These are phyloP conservation scores for Kazachstania sp. DNA, from an alignment of 1,139 yeast genomes.

Conservation along the genomic window DNA sequence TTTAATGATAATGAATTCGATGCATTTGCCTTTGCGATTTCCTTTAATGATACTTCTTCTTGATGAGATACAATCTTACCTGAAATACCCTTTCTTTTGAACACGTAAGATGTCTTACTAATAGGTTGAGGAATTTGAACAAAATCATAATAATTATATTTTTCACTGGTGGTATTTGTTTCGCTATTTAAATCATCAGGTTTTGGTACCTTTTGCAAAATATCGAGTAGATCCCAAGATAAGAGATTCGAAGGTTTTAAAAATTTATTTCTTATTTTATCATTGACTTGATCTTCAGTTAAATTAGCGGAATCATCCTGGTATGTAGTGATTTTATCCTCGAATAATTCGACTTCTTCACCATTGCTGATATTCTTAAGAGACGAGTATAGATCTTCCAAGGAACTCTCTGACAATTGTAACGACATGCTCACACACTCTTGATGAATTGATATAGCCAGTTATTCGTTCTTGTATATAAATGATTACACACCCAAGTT, in stretches of 20 bases:
- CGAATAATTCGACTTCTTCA: slow-evolving; percentile 18
- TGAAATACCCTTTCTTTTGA: slow-evolving; percentile 63
- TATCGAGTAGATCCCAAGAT: slow-evolving; percentile 28
- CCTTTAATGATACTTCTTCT: slow-evolving; percentile 48
- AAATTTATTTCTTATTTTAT: slow-evolving; percentile 16
- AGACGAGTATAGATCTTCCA: slow-evolving; percentile 18
- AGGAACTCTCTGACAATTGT: slow-evolving; percentile 7
- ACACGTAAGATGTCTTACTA: slow-evolving; percentile 49
- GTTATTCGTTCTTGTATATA: no score
- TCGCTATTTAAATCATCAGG: slow-evolving; percentile 11
- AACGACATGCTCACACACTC: slow-evolving; percentile 2
- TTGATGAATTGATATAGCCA: neutral
- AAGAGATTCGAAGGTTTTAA: slow-evolving; percentile 22
- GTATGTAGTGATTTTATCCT: slow-evolving; percentile 16
- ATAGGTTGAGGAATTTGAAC: slow-evolving; percentile 45
- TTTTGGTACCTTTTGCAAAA: slow-evolving; percentile 25
- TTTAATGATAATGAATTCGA: slow-evolving; percentile 65
- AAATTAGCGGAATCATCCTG: slow-evolving; percentile 3
- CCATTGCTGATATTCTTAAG: slow-evolving; percentile 18
- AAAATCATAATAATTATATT: slow-evolving; percentile 36
- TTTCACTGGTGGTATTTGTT: slow-evolving; percentile 16
- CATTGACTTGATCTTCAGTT: slow-evolving; percentile 2
- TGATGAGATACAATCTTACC: slow-evolving; percentile 58
- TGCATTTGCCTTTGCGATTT: slow-evolving; percentile 47
- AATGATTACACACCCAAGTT: no score